These are phyloP conservation scores for Cubamyces lactineus DNA, from an alignment of 768 basidiomycete genomes.

Conservation along the genomic window DNA sequence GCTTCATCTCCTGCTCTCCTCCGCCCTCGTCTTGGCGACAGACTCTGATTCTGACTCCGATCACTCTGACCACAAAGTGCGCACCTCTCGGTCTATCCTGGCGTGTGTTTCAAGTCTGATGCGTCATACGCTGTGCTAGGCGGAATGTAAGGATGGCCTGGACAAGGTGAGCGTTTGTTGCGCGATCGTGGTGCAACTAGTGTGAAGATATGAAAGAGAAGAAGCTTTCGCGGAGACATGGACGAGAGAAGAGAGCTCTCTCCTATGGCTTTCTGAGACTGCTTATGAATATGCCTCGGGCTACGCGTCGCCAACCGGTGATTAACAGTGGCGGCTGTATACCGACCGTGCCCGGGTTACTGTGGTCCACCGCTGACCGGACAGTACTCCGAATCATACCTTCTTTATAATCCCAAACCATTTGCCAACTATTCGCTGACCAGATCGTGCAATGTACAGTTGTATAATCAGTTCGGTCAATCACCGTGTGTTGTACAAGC, in stretches of 20 bases:
- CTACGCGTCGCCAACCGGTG: not conserved
- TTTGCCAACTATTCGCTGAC: not conserved
- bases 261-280: too few species aligned
- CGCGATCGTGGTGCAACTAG: not conserved
- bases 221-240: not conserved
- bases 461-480: conserved; percentile 19
- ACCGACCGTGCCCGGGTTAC: not conserved
- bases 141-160: conserved; percentile 13
- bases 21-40: not conserved
- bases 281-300: too few species aligned
- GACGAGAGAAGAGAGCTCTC: too few species aligned
- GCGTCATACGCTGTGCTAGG: not conserved
- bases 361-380: not conserved
- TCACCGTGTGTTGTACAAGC: conserved; percentile 9
- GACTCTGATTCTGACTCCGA: too few species aligned
- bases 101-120: not conserved
- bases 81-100: not conserved
- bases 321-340: not conserved
- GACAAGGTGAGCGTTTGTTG: conserved; percentile 12
- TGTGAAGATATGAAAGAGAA: not conserved
- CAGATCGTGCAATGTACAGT: not conserved
- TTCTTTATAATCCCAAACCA: too few species aligned
- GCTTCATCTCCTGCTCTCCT: not conserved
- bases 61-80: not conserved
- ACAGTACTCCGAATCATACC: too few species aligned